phyloP scores from a whole-genome alignment of 78 protist genomes.

The Emiliania huxleyi region DNA sequence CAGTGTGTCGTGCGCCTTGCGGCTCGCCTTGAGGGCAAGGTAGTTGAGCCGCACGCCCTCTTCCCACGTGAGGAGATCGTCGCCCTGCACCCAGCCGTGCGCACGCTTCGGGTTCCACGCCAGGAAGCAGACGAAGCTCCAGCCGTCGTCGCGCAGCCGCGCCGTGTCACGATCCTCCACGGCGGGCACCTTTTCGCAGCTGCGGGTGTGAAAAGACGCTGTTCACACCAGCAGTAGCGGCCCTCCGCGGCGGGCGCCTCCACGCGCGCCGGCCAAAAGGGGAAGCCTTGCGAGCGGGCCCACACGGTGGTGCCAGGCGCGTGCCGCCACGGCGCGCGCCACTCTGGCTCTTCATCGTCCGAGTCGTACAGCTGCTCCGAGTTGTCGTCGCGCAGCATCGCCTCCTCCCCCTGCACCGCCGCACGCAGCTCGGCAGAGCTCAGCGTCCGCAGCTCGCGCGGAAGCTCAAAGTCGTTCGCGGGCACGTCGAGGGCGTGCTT shows the following conservation, averaged over 20 bases:
- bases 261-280: background rate
- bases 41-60: background rate
- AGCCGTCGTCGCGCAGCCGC: background rate
- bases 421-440: background rate
- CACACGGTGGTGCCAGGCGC: background rate
- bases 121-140: background rate
- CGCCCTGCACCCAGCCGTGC: background rate
- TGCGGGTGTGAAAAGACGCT: too few species aligned
- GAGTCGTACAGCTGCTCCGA: background rate
- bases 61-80: background rate
- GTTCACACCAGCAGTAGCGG: too few species aligned
- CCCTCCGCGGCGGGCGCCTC: background rate
- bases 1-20: background rate
- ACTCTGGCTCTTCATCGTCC: background rate
- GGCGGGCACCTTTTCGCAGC: too few species aligned
- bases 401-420: background rate
- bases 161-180: background rate
- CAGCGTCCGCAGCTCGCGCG: background rate
- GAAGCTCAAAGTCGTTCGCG: background rate
- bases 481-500: background rate
- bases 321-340: background rate
- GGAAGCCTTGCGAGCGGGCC: background rate
- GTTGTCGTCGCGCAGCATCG: background rate
- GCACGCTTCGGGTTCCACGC: background rate
- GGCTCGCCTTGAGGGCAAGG: background rate